Base-by-base conservation (phyloP, 139 green algal species). In the Chlamydomonas incerta region DNA sequence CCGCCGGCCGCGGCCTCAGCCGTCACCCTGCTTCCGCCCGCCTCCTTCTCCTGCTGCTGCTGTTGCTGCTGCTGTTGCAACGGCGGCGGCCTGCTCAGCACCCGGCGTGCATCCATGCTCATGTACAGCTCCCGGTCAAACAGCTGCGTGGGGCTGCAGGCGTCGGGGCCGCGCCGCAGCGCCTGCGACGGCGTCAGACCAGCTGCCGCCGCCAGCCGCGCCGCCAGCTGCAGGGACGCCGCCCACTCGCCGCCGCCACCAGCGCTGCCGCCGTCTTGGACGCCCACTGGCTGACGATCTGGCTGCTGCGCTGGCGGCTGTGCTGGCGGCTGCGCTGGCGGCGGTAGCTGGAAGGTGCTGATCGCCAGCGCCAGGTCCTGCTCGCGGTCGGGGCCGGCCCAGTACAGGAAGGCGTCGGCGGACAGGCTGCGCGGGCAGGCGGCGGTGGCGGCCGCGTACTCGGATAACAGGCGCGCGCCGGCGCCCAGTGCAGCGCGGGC, bases 61-160 rank as follows among this genome's bases (percentile, higher is more conserved):
- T 41, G n/a, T 26, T 11, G 15, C 31, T 47, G 14, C 67, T 17
- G 15, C 33, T 47, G 33, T 13, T 10, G 21, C 20, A 0, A 8
- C 41, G 6, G 41, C 41, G 41, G 41, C 41, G 6, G 41, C 41
- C 41, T 1, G 1, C 0, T 10, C 67, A 72, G 33, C 67, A 72
- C 67, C 67, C 67, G 21, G 1, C 67, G 33, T 15, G 67, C 33
- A 33, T 72, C 67, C 67, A 72, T 72, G 67, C 33, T 50, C 67
- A 72, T 72, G 67, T 72, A 72, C 33, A 72, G 67, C 67, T 72
- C 67, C 15, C 67, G 33, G 20, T 72, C 67, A 17, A 50, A 72
- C 67, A 72, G 67, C 33, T 72, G 31, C 33, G 47, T 14, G 33
- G 67, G 33, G 18, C 33, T 29, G 33, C 23, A 18, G 33, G 18